phyloP scores from a whole-genome alignment of 2,329 filamentous ascomycete genomes.

The Scytalidium lignicola region DNA sequence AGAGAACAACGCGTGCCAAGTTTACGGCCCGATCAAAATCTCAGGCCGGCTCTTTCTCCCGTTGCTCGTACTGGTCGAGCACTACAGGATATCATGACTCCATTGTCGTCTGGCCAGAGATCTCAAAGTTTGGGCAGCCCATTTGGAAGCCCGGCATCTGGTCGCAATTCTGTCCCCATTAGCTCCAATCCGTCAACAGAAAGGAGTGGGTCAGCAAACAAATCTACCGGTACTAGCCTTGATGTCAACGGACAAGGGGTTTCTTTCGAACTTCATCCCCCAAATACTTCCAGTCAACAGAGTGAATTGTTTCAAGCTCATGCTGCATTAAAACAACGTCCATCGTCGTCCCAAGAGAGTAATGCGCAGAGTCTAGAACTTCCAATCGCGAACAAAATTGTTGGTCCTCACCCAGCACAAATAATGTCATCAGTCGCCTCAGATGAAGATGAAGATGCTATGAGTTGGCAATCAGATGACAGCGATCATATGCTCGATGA shows the following conservation, averaged over 20 bases:
- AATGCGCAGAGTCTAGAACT: slow-evolving; percentile 18
- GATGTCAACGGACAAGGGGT: too few species aligned
- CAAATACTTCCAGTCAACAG: slow-evolving; percentile 4
- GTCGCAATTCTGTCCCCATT: slow-evolving; percentile 8
- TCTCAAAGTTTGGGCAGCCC: slow-evolving; percentile 29
- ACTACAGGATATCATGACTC: slow-evolving; percentile 26
- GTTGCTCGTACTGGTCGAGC: slow-evolving; percentile 26
- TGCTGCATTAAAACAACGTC: slow-evolving; percentile 2
- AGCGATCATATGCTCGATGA: neutral
- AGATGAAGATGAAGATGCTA: slow-evolving; percentile 1
- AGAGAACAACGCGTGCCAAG: slow-evolving; percentile 10
- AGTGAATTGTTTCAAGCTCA: slow-evolving; percentile 22
- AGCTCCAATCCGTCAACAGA: neutral
- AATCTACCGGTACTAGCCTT: neutral
- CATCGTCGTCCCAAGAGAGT: slow-evolving; percentile 19
- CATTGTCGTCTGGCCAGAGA: slow-evolving; percentile 23
- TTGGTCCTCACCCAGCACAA: too few species aligned
- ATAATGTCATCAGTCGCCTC: too few species aligned
- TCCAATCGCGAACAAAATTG: slow-evolving; percentile 2
- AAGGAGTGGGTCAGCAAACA: neutral
- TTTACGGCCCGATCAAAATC: slow-evolving; percentile 6
- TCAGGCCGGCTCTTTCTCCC: slow-evolving; percentile 21
- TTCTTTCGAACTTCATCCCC: too few species aligned
- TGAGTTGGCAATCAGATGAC: slow-evolving; percentile 8
- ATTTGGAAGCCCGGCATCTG: slow-evolving; percentile 26